Conservation (phyloP, 2,329 filamentous ascomycete genomes). For the Alternaria viburni region DNA sequence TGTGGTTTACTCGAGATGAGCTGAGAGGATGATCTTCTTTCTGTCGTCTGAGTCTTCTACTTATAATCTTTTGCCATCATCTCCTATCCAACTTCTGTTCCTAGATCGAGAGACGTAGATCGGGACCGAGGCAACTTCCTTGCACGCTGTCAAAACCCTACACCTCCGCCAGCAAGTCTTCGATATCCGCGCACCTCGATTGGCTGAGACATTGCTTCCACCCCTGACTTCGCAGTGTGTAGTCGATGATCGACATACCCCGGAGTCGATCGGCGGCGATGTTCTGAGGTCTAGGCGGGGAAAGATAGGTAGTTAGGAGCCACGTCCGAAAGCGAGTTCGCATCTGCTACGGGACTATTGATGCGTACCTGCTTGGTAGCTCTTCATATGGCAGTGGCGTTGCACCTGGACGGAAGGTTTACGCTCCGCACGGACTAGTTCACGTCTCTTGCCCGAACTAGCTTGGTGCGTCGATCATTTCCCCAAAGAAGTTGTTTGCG, state of each 20-base stretch:
- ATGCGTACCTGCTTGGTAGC: not conserved
- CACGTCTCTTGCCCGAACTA: slow-evolving; percentile 1
- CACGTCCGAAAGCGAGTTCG: not conserved
- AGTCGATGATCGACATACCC: slow-evolving; percentile 2
- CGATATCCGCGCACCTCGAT: not conserved
- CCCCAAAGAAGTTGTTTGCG: not conserved
- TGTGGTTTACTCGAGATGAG: not conserved
- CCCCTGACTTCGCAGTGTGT: not conserved
- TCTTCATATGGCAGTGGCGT: not conserved
- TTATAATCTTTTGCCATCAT: not conserved
- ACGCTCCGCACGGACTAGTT: not conserved
- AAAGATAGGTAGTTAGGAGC: not conserved
- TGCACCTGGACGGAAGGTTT: slow-evolving; percentile 2
- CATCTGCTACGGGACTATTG: not conserved
- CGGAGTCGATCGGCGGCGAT: not conserved
- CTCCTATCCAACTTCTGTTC: not conserved
- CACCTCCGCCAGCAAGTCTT: not conserved
- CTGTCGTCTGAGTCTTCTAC: not conserved
- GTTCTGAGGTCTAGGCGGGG: not conserved
- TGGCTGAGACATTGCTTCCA: not conserved
- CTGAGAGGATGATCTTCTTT: not conserved
- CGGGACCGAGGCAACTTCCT: slow-evolving; percentile 1
- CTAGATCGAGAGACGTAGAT: not conserved
- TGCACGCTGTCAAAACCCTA: not conserved
- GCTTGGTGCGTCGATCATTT: not conserved